A percentile compares a stretch with the other conserved stretches of the same genome.
Conservation (phyloP, 2,329 filamentous ascomycete species). For the Epichloe bromicola region DNA sequence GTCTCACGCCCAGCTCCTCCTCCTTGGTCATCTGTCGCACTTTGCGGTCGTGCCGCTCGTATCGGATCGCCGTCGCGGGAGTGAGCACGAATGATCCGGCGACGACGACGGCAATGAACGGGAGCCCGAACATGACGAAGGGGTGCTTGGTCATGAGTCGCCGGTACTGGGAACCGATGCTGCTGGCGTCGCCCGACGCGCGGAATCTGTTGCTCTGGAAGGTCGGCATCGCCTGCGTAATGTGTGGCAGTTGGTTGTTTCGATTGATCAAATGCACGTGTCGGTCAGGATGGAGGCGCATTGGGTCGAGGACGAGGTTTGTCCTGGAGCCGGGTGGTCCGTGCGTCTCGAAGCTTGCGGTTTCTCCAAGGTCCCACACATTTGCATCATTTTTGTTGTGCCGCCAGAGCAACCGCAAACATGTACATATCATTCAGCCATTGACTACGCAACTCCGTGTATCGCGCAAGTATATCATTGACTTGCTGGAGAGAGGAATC, state of each 20-base stretch:
- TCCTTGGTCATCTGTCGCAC: conserved; percentile 75
- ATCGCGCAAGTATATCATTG: too few species aligned
- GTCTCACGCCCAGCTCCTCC: conserved; percentile 73
- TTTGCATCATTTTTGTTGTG: too few species aligned
- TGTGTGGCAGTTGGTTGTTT: not conserved
- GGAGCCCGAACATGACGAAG: conserved; percentile 85
- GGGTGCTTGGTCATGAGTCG: conserved; percentile 62
- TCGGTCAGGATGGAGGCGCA: too few species aligned
- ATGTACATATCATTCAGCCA: too few species aligned
- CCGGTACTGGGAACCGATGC: conserved; percentile 66
- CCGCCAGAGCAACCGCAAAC: too few species aligned
- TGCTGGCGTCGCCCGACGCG: conserved; percentile 49
- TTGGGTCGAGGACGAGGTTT: too few species aligned
- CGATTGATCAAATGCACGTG: not conserved
- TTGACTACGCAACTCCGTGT: too few species aligned
- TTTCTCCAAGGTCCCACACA: too few species aligned
- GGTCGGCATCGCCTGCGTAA: conserved; percentile 22
- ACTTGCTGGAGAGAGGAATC: too few species aligned
- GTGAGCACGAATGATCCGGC: conserved; percentile 90
- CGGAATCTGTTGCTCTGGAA: conserved; percentile 64
- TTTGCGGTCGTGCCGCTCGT: conserved; percentile 85
- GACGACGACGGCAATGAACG: conserved; percentile 81
- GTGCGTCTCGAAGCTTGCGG: not conserved
- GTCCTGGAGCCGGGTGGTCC: not conserved
- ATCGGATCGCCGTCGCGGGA: conserved; percentile 82